Evolutionary conservation across 352 stramenopile genomes (phyloP).

Genomic region (Globisporangium canariense): DNA sequence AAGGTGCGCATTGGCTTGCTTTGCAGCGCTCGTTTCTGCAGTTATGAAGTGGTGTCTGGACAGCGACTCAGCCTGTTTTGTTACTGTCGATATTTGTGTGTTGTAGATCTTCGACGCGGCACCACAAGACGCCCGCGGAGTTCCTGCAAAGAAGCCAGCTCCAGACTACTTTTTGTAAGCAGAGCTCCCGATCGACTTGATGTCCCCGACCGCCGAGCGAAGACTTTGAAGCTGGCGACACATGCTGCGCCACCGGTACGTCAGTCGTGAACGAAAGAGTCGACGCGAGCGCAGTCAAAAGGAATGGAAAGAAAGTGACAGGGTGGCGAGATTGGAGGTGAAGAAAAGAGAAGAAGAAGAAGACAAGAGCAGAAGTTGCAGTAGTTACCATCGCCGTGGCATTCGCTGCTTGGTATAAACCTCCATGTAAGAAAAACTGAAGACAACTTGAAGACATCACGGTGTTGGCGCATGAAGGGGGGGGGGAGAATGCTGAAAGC

Average conservation of each 20-base stretch:
- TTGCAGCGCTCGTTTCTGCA: constrained; percentile 12
- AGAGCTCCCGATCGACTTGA: not conserved
- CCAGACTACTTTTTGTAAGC: constrained; percentile 99
- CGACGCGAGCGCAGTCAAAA: not conserved
- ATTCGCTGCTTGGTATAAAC: constrained; percentile 16
- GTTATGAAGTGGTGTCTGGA: constrained; percentile 12
- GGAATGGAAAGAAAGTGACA: constrained; percentile 1
- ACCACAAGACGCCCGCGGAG: constrained; percentile 94
- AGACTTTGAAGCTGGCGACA: constrained; percentile 1
- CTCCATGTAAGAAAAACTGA: constrained; percentile 15
- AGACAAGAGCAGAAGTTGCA: constrained; percentile 17
- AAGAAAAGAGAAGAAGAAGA: constrained; percentile 2
- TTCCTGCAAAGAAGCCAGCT: constrained; percentile 97
- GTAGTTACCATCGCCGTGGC: constrained; percentile 18
- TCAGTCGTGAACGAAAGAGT: constrained; percentile 8
- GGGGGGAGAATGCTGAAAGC: too few relatives aligned
- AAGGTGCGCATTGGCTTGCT: constrained; percentile 40
- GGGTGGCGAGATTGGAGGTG: constrained; percentile 1
- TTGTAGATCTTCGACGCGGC: constrained; percentile 97
- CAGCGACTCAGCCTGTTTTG: not conserved
- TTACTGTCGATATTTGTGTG: not conserved
- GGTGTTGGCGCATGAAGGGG: not conserved
- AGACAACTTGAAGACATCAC: constrained; percentile 5
- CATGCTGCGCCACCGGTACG: not conserved
- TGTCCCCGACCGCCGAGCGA: constrained; percentile 1